Evolutionary conservation across 2,329 filamentous ascomycete species (phyloP).

Genomic region (Talaromyces pinophilus): DNA sequence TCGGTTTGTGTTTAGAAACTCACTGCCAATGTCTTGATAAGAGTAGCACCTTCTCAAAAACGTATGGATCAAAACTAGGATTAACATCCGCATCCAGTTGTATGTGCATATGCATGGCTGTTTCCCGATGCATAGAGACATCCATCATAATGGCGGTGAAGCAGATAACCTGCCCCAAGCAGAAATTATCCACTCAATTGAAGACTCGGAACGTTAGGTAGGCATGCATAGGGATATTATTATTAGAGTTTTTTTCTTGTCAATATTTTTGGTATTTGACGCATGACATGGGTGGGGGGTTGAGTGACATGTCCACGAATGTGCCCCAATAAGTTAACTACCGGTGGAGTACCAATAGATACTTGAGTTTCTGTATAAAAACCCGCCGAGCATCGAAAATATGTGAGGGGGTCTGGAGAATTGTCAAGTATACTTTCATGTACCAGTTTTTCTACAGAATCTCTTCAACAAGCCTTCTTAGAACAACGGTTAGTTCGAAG

Average conservation of each 20-base stretch:
- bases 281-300: constrained; percentile 8
- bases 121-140: neutral
- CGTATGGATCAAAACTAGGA: neutral
- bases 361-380: neutral
- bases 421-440: no score
- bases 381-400: no score
- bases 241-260: neutral
- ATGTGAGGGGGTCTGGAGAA: no score
- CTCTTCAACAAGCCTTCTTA: neutral
- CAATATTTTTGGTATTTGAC: neutral
- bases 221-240: constrained; percentile 11
- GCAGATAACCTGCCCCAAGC: constrained; percentile 1
- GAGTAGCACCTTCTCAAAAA: neutral
- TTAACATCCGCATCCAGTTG: neutral
- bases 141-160: constrained; percentile 15
- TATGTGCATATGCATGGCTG: neutral
- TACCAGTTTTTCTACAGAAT: no score
- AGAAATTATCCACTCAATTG: neutral
- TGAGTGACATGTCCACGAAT: neutral
- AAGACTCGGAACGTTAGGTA: constrained; percentile 16
- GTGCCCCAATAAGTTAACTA: neutral
- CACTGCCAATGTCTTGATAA: neutral
- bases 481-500: neutral
- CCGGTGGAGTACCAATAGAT: neutral
- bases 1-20: constrained; percentile 5